These are phyloP conservation scores for Aaosphaeria pasadenensis DNA, from an alignment of 2,329 filamentous ascomycete species.

Conservation along the genomic window DNA sequence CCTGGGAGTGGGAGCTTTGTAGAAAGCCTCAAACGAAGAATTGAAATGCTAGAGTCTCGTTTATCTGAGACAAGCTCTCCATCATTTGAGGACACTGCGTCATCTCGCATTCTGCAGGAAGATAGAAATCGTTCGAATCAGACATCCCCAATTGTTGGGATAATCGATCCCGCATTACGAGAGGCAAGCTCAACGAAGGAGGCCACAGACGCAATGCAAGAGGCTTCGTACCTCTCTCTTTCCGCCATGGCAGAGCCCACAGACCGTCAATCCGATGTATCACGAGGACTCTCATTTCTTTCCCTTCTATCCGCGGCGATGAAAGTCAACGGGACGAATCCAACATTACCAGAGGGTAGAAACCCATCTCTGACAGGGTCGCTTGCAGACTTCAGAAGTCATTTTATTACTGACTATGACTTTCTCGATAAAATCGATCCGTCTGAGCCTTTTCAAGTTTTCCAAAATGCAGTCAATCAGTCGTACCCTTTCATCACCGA, in stretches of 20 bases:
- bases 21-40: conserved; percentile 3
- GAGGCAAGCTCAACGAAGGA: neutral
- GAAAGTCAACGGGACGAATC: neutral
- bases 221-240: conserved; percentile 10
- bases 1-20: conserved; percentile 2
- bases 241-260: conserved; percentile 12
- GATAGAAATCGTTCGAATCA: neutral
- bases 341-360: neutral
- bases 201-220: conserved; percentile 6
- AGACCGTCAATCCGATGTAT: conserved; percentile 3
- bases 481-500: neutral
- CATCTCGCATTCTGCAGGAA: neutral
- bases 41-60: conserved; percentile 1
- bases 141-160: neutral
- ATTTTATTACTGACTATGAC: neutral
- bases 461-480: neutral
- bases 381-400: neutral
- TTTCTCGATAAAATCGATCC: neutral
- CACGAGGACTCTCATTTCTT: conserved; percentile 5
- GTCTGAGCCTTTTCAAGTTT: neutral
- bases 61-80: neutral
- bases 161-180: neutral
- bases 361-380: neutral
- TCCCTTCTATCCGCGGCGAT: conserved; percentile 5
- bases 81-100: neutral